Evolutionary conservation across 129 eudicot genomes (phyloP), one percentile per base, ranked within the genome.

Genomic region (Saposhnikovia divaricata): DNA sequence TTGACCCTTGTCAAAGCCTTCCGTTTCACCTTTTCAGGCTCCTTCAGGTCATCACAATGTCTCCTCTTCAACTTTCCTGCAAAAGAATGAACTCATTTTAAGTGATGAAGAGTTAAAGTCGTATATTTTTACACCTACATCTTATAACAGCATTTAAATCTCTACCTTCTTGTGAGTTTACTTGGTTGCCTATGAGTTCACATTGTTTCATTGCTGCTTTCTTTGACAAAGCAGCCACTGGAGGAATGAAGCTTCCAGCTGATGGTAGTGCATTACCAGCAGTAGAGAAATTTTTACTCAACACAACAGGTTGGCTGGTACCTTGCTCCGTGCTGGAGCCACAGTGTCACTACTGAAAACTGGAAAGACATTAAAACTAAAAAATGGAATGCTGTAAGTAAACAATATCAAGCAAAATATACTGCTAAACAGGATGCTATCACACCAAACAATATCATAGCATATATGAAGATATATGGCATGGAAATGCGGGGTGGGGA

Each of bases 1-100:
- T 45, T 46, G 61, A 76, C 74, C 53, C 31, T 83, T 25, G 5
- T 21, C 40, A 13, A 39, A 23, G 53, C 74, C 75, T 47, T 87
- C 77, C 72, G 78, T 72, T 74, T 79, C 78, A 80, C 65, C 50
- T 77, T 80, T 81, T n/a, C 86, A 44, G 73, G 81, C 74, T 83
- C 89, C n/a, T 81, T 79, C 18, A 55, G 47, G 39, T 69, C 72
- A 79, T 86, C 87, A 77, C 51, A 77, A 39, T 65, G 75, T 85
- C 82, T 87, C 82, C 97, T 86, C 83, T 89, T 88, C 59, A 77
- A 80, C 45, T 65, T 77, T 76, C 86, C 93, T 91, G 84, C 34
- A 77, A 81, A 81, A 77, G 48, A n/a, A 14, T 18, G 80, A 76
- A 28, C 40, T 21, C 18, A 25, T 37, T 8, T 75, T 73, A 12